Conservation (phyloP, 345 rosid species). For the Rhizophora apiculata region DNA sequence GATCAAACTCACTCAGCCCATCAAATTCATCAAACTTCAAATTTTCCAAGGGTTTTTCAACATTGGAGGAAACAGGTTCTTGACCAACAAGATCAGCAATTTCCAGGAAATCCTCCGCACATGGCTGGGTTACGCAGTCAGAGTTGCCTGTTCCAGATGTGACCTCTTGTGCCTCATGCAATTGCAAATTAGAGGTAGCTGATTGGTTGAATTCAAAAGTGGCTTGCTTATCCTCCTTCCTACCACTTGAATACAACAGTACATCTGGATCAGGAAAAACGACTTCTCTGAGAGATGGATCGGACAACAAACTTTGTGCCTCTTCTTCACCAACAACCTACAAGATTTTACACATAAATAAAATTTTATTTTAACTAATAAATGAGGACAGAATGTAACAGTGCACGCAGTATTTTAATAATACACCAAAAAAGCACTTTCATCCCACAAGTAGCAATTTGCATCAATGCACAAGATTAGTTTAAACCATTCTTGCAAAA, state of each 20-base stretch:
- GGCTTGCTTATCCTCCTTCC: constrained; percentile 20
- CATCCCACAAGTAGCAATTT: constrained; percentile 1
- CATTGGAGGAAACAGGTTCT: constrained; percentile 26
- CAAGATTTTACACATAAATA: background rate
- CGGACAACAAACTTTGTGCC: constrained; percentile 37
- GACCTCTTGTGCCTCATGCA: constrained; percentile 36
- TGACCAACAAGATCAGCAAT: constrained; percentile 59
- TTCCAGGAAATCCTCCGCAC: constrained; percentile 65
- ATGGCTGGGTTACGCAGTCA: constrained; percentile 13
- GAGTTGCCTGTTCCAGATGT: constrained; percentile 23
- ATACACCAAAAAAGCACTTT: background rate
- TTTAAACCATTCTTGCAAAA: background rate
- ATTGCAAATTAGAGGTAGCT: constrained; percentile 33
- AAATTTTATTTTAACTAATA: background rate
- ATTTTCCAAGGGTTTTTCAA: constrained; percentile 27
- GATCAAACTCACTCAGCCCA: constrained; percentile 47
- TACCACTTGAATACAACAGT: constrained; percentile 9
- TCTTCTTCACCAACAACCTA: constrained; percentile 39
- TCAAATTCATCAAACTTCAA: constrained; percentile 30
- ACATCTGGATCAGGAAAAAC: constrained; percentile 22
- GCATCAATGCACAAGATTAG: background rate
- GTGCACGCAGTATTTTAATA: too few species aligned
- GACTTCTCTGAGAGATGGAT: constrained; percentile 29
- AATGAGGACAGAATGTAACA: background rate
- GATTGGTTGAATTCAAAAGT: constrained; percentile 33